Conservation (phyloP, 1,139 yeast genomes). For the Pichia sp. region DNA sequence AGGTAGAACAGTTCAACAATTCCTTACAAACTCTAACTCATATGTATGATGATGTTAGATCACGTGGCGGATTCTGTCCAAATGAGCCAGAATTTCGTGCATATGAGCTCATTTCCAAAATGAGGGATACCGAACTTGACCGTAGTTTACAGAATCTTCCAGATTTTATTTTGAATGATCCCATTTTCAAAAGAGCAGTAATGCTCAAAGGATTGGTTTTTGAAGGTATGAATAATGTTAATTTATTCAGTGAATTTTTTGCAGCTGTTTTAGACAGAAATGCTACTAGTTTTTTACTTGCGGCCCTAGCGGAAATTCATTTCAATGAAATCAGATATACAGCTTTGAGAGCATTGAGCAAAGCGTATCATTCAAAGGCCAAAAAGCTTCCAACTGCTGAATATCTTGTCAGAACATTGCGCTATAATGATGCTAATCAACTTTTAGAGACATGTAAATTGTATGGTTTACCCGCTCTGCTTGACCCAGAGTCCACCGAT, state of each 20-base stretch:
- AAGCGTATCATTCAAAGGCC: slow-evolving; percentile 63
- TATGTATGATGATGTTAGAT: slow-evolving; percentile 74
- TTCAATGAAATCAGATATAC: slow-evolving; percentile 73
- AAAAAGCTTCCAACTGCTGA: slow-evolving; percentile 49
- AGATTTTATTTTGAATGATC: slow-evolving; percentile 41
- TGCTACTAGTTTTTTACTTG: slow-evolving; percentile 59
- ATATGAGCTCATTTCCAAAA: slow-evolving; percentile 71
- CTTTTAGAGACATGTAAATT: slow-evolving; percentile 51
- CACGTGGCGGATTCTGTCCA: slow-evolving; percentile 61
- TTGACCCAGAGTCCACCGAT: slow-evolving; percentile 31
- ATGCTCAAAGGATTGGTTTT: slow-evolving; percentile 58
- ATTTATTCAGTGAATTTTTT: slow-evolving; percentile 63
- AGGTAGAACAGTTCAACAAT: slow-evolving; percentile 87
- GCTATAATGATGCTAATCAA: slow-evolving; percentile 56
- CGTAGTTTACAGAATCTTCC: slow-evolving; percentile 71
- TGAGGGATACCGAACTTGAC: slow-evolving; percentile 80
- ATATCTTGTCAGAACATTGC: slow-evolving; percentile 45
- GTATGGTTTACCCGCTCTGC: slow-evolving; percentile 49
- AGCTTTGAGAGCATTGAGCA: slow-evolving; percentile 62
- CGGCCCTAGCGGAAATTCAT: slow-evolving; percentile 74
- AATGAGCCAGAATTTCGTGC: slow-evolving; percentile 94
- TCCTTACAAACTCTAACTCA: slow-evolving; percentile 85
- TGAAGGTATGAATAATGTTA: slow-evolving; percentile 59
- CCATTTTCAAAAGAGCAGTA: slow-evolving; percentile 63
- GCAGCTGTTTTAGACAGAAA: slow-evolving; percentile 35